phyloP scores from a whole-genome alignment of 176 grass and related monocot genomes.

The Canna indica region DNA sequence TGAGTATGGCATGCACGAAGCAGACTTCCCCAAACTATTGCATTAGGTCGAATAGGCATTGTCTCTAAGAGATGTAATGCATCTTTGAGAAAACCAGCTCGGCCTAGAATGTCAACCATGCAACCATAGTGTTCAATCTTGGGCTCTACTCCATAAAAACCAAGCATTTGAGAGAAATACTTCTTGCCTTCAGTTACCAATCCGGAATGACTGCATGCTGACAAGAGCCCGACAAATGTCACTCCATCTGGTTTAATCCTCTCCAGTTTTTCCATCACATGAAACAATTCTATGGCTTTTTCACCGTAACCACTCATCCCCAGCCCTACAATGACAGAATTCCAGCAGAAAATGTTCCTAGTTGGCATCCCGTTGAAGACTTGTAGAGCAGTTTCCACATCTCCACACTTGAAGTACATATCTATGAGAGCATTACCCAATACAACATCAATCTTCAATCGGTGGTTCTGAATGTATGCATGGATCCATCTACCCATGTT shows the following conservation, averaged over 20 bases:
- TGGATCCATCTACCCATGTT: conserved; percentile 18
- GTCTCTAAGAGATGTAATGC: conserved; percentile 9
- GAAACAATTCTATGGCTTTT: neutral
- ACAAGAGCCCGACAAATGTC: conserved; percentile 14
- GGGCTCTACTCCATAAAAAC: conserved; percentile 11
- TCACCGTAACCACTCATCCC: conserved; percentile 13
- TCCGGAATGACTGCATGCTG: conserved; percentile 13
- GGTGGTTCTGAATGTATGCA: conserved; percentile 9
- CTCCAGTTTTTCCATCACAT: conserved; percentile 3
- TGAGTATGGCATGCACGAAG: conserved; percentile 12
- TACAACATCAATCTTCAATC: conserved; percentile 9
- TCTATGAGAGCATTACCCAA: conserved; percentile 17
- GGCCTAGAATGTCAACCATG: conserved; percentile 13
- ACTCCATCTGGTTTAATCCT: conserved; percentile 14
- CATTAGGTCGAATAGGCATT: conserved; percentile 15
- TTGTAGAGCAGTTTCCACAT: conserved; percentile 4
- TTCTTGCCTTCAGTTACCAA: conserved; percentile 5
- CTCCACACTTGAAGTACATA: conserved; percentile 23
- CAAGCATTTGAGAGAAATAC: conserved; percentile 10
- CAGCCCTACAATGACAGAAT: conserved; percentile 11
- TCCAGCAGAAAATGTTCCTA: conserved; percentile 20
- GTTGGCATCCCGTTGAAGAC: conserved; percentile 9
- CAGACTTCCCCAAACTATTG: conserved; percentile 11
- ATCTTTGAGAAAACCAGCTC: conserved; percentile 11
- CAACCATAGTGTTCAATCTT: conserved; percentile 16